Evolutionary conservation across 306 rosid genomes (phyloP), one percentile per base, ranked within the genome.

Genomic region (Begonia masoniana): DNA sequence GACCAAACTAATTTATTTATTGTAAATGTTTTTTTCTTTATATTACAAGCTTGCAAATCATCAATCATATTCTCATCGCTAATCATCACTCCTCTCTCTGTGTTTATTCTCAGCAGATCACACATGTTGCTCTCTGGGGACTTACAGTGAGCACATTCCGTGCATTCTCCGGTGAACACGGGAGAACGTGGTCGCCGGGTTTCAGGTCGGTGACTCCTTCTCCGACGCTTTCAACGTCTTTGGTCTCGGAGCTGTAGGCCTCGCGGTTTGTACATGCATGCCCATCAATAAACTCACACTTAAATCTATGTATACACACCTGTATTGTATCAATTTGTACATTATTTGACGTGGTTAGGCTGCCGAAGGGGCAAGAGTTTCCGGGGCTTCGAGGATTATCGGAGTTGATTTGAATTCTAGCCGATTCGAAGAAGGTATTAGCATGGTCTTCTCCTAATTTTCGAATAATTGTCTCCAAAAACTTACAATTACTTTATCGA

Each of bases 121-220:
- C 79, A 74, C 72, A 70, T 54, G 17, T 74, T 74, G 68, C 80
- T 74, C 23, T 74, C 80, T 21, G 66, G 57, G 0, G 70, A 74
- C 31, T 70, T 74, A 52, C 80, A 74, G 42, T 74, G 76, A 6
- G 16, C 39, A 52, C 80, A 69, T 16, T 74, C 64, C 19, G 55
- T 66, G 9, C 80, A 74, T 48, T 74, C 76, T 2, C 73, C 70
- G 0, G 64, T 70, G 80, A 74, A 70, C 5, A 70, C 73, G 0
- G 73, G 65, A 70, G 76, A 31, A 69, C 80, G n/a, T 74, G 75
- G 47, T 74, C 76, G 52, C 80, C 73, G 3, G 8, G 46, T 45
- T 70, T 42, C 19, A 70, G 13, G 10, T 70, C 50, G 11, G 62
- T 10, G 10, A 74, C 76, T 2, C 73, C 67, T 51, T 69, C 63